Percentiles rank a stretch among this genome's conserved stretches.
Conservation (phyloP, 1,284 basidiomycete species). For the Ganoderma boninense region DNA sequence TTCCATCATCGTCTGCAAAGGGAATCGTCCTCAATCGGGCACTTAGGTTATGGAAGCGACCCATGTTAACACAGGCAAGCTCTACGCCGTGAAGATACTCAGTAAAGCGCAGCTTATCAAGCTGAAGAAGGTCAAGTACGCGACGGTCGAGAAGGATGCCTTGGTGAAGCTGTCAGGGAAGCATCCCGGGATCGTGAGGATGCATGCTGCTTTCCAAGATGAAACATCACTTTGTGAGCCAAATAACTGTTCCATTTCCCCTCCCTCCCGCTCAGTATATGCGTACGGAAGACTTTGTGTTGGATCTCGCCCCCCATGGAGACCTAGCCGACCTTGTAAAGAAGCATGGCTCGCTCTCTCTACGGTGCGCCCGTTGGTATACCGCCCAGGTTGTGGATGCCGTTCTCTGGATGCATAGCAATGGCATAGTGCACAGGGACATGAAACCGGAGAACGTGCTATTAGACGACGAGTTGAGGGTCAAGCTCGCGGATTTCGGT, state of each 20-base stretch:
- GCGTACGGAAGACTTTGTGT: constrained; percentile 23
- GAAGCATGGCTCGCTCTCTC: constrained; percentile 28
- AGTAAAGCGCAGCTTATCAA: constrained; percentile 31
- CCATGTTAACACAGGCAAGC: constrained; percentile 19
- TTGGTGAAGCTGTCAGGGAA: constrained; percentile 27
- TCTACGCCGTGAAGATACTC: constrained; percentile 30
- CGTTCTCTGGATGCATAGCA: constrained; percentile 30
- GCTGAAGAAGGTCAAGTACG: constrained; percentile 34
- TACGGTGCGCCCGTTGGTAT: constrained; percentile 29
- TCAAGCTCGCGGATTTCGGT: constrained; percentile 31
- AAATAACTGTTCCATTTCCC: background rate
- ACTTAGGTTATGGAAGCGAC: constrained; percentile 30
- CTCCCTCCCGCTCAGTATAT: background rate
- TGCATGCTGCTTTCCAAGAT: constrained; percentile 32
- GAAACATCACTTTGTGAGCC: constrained; percentile 29
- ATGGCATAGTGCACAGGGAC: constrained; percentile 29
- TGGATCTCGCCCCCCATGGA: constrained; percentile 30
- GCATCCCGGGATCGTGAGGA: constrained; percentile 29
- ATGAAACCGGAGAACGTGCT: constrained; percentile 32
- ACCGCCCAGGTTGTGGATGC: constrained; percentile 31
- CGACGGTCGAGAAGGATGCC: constrained; percentile 30
- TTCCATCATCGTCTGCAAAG: background rate
- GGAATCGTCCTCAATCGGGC: background rate
- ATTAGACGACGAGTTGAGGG: constrained; percentile 23
- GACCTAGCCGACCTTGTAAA: constrained; percentile 31